These are phyloP conservation scores for Euphorbia peplus DNA, from an alignment of 345 rosid genomes.

Conservation along the genomic window DNA sequence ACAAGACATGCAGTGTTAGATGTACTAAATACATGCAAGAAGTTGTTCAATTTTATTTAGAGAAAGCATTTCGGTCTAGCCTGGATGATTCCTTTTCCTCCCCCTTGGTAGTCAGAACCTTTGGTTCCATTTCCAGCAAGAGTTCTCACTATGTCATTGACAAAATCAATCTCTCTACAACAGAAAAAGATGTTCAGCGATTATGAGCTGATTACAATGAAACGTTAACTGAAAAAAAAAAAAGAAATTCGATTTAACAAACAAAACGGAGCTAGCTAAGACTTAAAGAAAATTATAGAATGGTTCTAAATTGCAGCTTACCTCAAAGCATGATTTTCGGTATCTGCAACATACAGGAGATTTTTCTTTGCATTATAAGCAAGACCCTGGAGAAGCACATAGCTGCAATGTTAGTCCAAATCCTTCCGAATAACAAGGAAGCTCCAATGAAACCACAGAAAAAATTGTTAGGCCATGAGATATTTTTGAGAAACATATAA, in stretches of 20 bases:
- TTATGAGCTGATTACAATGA: too few species aligned
- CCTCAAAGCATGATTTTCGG: conserved; percentile 97
- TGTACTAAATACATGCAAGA: neutral
- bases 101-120: conserved; percentile 90
- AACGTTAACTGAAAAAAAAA: too few species aligned
- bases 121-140: conserved; percentile 94
- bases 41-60: neutral
- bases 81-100: conserved; percentile 68
- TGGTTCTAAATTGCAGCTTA: conserved; percentile 23
- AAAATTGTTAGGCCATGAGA: neutral
- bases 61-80: conserved; percentile 36
- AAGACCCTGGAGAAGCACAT: conserved; percentile 60
- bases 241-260: too few species aligned
- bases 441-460: neutral
- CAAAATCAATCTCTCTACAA: conserved; percentile 86
- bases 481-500: conserved; percentile 1
- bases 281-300: conserved; percentile 8
- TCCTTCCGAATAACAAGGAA: neutral
- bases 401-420: conserved; percentile 11
- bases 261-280: neutral
- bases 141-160: conserved; percentile 65
- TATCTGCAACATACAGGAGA: conserved; percentile 86
- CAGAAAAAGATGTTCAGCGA: neutral
- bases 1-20: too few species aligned
- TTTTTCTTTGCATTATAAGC: conserved; percentile 87